These are phyloP conservation scores for Corylus heterophylla DNA, from an alignment of 306 rosid genomes.

Conservation along the genomic window DNA sequence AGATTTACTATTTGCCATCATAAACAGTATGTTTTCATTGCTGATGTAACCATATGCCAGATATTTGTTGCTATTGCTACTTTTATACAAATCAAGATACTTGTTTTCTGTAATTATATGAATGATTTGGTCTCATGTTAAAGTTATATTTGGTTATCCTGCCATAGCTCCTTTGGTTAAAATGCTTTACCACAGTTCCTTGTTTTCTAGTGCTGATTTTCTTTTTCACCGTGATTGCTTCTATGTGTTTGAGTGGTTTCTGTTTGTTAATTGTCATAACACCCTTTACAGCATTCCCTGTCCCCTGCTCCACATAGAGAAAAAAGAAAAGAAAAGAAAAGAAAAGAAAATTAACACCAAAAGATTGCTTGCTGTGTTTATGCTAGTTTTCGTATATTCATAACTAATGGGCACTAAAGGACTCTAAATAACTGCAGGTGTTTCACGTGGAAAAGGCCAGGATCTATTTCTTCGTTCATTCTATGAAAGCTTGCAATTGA, in stretches of 20 bases:
- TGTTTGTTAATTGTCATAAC: neutral
- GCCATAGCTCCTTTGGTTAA: neutral
- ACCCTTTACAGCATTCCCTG: neutral
- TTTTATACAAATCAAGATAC: neutral
- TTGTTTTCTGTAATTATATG: neutral
- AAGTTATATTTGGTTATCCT: neutral
- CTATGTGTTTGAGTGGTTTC: neutral
- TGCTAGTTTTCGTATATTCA: neutral
- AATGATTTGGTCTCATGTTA: neutral
- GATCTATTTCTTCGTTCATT: conserved; percentile 92
- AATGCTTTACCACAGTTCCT: neutral
- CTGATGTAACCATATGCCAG: neutral
- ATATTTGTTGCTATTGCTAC: neutral
- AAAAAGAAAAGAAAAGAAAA: neutral
- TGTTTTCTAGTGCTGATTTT: neutral
- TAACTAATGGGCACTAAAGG: neutral
- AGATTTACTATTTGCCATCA: conserved; percentile 87
- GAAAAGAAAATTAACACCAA: neutral
- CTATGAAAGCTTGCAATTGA: conserved; percentile 63
- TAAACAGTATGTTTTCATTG: conserved; percentile 72
- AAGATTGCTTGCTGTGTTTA: neutral
- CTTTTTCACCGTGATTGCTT: neutral
- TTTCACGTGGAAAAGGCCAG: conserved; percentile 97
- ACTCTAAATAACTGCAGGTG: conserved; percentile 52
- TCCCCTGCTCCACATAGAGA: neutral